Conservation (phyloP, 768 basidiomycete genomes). For the Lyophyllum atratum region DNA sequence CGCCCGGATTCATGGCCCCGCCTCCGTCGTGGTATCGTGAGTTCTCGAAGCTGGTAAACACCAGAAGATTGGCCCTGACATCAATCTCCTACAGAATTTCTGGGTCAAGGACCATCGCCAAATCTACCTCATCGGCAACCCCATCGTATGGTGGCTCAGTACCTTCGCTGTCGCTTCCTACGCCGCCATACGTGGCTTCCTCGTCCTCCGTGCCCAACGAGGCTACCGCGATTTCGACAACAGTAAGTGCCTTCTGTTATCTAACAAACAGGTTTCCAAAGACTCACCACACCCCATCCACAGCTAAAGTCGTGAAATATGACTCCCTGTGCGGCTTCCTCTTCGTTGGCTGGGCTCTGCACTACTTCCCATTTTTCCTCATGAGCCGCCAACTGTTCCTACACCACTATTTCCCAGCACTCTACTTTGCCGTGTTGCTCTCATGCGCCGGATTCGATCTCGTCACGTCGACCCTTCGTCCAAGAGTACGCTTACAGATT, state of each 20-base stretch:
- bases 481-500: conserved; percentile 77
- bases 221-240: conserved; percentile 92
- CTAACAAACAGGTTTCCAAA: not conserved
- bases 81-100: conserved; percentile 67
- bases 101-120: conserved; percentile 98
- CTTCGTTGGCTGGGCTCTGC: conserved; percentile 87
- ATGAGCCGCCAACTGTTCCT: conserved; percentile 98
- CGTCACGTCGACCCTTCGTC: conserved; percentile 74
- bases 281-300: not conserved
- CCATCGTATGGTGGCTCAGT: conserved; percentile 89
- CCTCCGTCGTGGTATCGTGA: conserved; percentile 88
- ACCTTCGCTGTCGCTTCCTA: conserved; percentile 73
- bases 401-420: conserved; percentile 96
- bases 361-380: conserved; percentile 97
- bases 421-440: conserved; percentile 91
- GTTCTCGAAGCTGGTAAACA: conserved; percentile 27
- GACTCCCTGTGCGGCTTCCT: conserved; percentile 90
- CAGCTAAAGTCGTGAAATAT: conserved; percentile 91
- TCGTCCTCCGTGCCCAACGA: conserved; percentile 87
- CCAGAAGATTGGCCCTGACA: conserved; percentile 7
- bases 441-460: conserved; percentile 82
- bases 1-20: conserved; percentile 92
- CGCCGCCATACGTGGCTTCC: conserved; percentile 66
- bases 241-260: conserved; percentile 54
- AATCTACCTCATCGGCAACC: conserved; percentile 95